Evolutionary conservation across 768 basidiomycete genomes (phyloP).

Genomic region (Cyathus striatus): DNA sequence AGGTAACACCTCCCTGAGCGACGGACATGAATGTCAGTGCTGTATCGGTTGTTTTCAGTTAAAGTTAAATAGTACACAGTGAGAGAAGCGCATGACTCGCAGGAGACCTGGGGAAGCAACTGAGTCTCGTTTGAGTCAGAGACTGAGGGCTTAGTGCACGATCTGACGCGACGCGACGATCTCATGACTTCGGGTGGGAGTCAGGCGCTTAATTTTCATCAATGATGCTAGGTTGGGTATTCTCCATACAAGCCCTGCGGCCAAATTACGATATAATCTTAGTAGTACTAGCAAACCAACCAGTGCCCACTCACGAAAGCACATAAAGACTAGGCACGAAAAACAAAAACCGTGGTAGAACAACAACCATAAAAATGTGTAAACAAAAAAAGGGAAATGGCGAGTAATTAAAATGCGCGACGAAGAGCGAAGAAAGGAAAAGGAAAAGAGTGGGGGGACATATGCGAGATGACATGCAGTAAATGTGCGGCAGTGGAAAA

Average conservation of each 20-base stretch:
- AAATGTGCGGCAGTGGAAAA: background rate
- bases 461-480: background rate
- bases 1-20: conserved; percentile 19
- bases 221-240: too few relatives aligned
- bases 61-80: too few relatives aligned
- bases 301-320: background rate
- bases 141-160: too few relatives aligned
- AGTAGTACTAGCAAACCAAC: background rate
- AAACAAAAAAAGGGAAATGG: background rate
- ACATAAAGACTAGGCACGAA: conserved; percentile 8
- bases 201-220: too few relatives aligned
- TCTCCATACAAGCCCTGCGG: background rate
- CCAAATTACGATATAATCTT: conserved; percentile 1
- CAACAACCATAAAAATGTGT: conserved; percentile 1
- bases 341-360: conserved; percentile 4
- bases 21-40: too few relatives aligned
- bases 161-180: too few relatives aligned
- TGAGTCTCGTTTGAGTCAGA: too few relatives aligned
- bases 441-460: conserved; percentile 4
- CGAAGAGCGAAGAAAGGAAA: background rate
- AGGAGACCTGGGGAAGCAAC: too few relatives aligned
- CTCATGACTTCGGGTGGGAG: too few relatives aligned
- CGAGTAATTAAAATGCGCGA: background rate
- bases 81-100: too few relatives aligned
- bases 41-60: too few relatives aligned